Evolutionary conservation across 345 rosid genomes (phyloP), one percentile per base, ranked within the genome.

Genomic region (Hypericum perforatum): DNA sequence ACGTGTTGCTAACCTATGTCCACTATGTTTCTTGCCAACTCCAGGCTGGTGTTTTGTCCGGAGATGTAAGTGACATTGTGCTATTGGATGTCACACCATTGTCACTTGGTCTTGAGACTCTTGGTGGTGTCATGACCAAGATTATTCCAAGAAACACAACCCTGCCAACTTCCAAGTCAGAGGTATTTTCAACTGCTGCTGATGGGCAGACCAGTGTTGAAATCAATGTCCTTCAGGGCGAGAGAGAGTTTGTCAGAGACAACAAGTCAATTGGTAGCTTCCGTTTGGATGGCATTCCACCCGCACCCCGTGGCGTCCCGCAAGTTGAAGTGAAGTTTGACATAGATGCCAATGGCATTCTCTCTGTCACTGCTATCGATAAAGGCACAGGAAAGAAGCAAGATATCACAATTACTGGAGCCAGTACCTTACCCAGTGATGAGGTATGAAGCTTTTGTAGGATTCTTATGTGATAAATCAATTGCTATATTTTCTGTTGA

Each of bases 151-250:
- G 98, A 65, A 92, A 92, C 64, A 83, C 97, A 1, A 92, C 98
- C 0, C 59, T 92, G 45, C 98, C 98, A 36, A 88, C 98, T 11
- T 92, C 98, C 9, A 92, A 92, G 65, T 92, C 98, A 7, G 98
- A 92, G 71, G 98, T 92, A 41, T 92, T 92, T 64, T 92, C 98
- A 10, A 92, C 98, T 4, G 97, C 98, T 54, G 98, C 97, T 5
- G 98, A 92, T 59, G 98, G 98, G 36, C 98, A 92, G 70, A 92
- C 98, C 12, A 92, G 98, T 56, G 98, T 92, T 3, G 98, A 92
- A 69, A 92, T 92, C 36, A 92, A 92, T 53, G 98, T 92, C 47
- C 80, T 92, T 37, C 98, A 92, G 63, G 98, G 98, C 8, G 98
- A 92, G 66, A 76, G 98, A 65, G 98, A 92, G 71, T 92, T 92